Conservation (phyloP, 257 asterid species). For the Eustoma russellianum region DNA sequence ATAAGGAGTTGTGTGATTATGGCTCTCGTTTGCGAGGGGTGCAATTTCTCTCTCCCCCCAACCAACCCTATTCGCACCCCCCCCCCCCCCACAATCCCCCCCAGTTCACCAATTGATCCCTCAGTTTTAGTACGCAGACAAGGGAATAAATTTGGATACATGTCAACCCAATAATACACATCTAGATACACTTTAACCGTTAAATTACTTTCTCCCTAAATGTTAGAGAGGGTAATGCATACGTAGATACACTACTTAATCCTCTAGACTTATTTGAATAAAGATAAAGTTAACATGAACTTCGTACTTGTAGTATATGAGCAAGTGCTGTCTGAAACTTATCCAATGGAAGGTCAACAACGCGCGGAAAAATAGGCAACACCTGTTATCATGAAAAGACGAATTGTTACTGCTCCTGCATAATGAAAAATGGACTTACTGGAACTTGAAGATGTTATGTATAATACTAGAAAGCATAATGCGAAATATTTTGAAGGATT, state of each 20-base stretch:
- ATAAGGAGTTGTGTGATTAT: too few species aligned
- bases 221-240: neutral
- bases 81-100: too few species aligned
- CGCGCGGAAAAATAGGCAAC: slow-evolving; percentile 81
- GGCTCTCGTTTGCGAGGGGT: too few species aligned
- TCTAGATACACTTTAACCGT: too few species aligned
- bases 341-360: slow-evolving; percentile 83
- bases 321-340: slow-evolving; percentile 96
- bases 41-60: too few species aligned
- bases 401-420: too few species aligned
- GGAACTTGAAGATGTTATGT: neutral
- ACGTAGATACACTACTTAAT: neutral
- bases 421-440: too few species aligned
- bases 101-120: neutral
- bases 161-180: too few species aligned
- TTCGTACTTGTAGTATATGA: slow-evolving; percentile 76
- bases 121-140: neutral
- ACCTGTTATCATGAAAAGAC: slow-evolving; percentile 43
- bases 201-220: too few species aligned
- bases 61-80: too few species aligned
- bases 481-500: too few species aligned
- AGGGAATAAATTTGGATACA: neutral
- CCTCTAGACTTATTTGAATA: neutral
- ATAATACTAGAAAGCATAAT: neutral
- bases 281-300: slow-evolving; percentile 2